Base-by-base conservation (phyloP, 1,139 yeast species). In the Yamadazyma mexicana region DNA sequence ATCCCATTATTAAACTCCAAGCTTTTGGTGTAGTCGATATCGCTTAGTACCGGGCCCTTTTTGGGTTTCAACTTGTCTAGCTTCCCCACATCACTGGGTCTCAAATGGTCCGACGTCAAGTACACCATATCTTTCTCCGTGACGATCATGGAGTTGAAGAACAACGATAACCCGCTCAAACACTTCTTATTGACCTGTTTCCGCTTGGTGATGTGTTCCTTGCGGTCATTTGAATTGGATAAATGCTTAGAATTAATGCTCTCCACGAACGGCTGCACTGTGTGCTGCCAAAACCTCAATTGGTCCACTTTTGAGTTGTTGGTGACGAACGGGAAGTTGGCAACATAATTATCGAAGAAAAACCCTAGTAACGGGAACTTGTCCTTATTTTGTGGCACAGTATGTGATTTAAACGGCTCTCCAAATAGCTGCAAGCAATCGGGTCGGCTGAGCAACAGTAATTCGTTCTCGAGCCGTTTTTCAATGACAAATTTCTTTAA, bases 221-320 rank as follows among this genome's bases (percentile, higher is more conserved):
- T 68, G 49, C 92, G 87, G 40, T 82, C 85, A 17, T 84, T 75
- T 15, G 85, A 76, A 48, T 85, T 78, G 40, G 69, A 60, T n/a
- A 89, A 77, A 31, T 79, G 79, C 56, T 86, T 80, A 23, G 73
- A 63, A 57, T 86, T 85, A 61, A 91, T 82, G 43, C 82, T 77
- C 55, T 87, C 94, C 51, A 85, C 75, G 55, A 89, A 88, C 29
- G 81, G 81, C 58, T 89, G 96, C 0, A 88, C 83, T 28, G 83
- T 83, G 34, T 70, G 71, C 43, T 78, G 79, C 97, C 97, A 91
- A 54, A 91, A 87, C 36, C 65, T 64, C 15, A 63, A 61, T 48
- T 78, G 81, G 42, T 74, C 73, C 2, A 77, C 68, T 24, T 66
- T 55, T 5, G 66, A 47, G 43, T 58, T 65, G 47, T 67, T 69